Base-by-base conservation (phyloP, 2,329 filamentous ascomycete species). In the Microthyrium microscopicum region DNA sequence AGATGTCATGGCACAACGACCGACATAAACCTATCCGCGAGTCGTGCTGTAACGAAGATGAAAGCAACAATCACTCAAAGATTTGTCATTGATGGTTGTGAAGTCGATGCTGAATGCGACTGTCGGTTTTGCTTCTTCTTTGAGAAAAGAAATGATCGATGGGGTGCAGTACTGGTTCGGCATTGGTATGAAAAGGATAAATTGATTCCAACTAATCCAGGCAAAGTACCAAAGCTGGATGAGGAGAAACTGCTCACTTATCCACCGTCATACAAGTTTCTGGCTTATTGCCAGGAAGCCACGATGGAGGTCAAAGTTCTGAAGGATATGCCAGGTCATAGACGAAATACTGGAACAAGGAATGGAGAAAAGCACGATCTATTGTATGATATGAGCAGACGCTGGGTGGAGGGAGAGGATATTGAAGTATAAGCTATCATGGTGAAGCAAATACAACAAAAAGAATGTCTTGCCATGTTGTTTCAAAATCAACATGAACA, bases 41-140 rank as follows among this genome's bases (percentile, higher is more conserved):
- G 37, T 1, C 53, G 57, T 1, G 61, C 60, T 0, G 56, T 64
- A 0, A 62, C 57, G 6, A 65, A 65, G 45, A 56, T 66, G 53
- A 65, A 66, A 40, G 60, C 61, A 0, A 64, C 56, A 3, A 64
- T 64, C 36, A 64, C 62, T 0, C 62, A 65, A 38, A 53, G 62
- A 4, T 64, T 65, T 37, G 41, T 44, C 1, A 43, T 63, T 3
- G 54, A 58, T 15, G 54, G 49, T 0, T 45, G 42, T 11, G 59
- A 61, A 38, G 53, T 60, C 4, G 61, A 65, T 34, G 60, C 54
- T 0, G 61, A 66, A 32, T 49, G 49, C 1, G 62, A 65, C 38
- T 64, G 61, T 16, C 27, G 27, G 9, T 29, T 29, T 15, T 8
- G 8, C 15, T 29, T 29, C 27, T 29, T 29, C 38, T 64, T 59